Percentiles rank a stretch among this genome's conserved stretches.
phyloP scores from a whole-genome alignment of 208 protist species.

The Trypanosoma melophagium region DNA sequence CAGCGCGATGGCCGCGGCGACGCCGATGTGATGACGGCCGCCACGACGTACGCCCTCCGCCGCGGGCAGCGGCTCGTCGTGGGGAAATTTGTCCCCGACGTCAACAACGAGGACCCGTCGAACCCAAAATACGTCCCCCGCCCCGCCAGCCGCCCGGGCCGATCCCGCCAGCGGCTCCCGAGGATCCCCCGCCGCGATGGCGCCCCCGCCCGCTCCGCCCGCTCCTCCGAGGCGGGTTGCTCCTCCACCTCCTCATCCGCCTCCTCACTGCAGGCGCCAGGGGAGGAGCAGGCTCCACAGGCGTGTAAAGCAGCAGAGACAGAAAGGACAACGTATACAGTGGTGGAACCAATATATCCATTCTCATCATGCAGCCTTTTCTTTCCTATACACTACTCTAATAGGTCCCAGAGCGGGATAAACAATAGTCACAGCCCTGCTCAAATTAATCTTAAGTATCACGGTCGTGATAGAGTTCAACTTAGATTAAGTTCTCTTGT shows the following conservation, averaged over 20 bases:
- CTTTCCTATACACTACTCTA: conserved; percentile 70
- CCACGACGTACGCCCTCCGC: conserved; percentile 54
- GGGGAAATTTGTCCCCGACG: conserved; percentile 76
- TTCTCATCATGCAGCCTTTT: conserved; percentile 70
- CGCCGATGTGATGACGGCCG: conserved; percentile 40
- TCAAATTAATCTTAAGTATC: conserved; percentile 66
- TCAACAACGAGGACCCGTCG: conserved; percentile 68
- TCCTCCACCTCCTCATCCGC: neutral
- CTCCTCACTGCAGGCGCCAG: neutral
- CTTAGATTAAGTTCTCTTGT: conserved; percentile 46
- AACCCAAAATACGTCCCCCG: conserved; percentile 68
- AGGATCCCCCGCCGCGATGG: conserved; percentile 1
- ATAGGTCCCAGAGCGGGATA: conserved; percentile 25
- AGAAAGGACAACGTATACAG: conserved; percentile 34
- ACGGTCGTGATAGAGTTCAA: conserved; percentile 59
- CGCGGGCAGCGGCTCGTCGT: conserved; percentile 48
- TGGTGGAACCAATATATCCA: conserved; percentile 60
- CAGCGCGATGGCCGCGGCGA: conserved; percentile 50
- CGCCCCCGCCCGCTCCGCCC: conserved; percentile 10
- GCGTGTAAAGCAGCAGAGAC: neutral
- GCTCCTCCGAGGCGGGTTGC: conserved; percentile 2
- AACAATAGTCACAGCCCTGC: conserved; percentile 44
- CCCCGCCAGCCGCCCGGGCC: conserved; percentile 3
- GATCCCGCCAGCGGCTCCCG: neutral
- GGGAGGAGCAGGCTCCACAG: neutral